Evolutionary conservation across 1,139 yeast species (phyloP).

Genomic region (Geotrichum carabidarum): DNA sequence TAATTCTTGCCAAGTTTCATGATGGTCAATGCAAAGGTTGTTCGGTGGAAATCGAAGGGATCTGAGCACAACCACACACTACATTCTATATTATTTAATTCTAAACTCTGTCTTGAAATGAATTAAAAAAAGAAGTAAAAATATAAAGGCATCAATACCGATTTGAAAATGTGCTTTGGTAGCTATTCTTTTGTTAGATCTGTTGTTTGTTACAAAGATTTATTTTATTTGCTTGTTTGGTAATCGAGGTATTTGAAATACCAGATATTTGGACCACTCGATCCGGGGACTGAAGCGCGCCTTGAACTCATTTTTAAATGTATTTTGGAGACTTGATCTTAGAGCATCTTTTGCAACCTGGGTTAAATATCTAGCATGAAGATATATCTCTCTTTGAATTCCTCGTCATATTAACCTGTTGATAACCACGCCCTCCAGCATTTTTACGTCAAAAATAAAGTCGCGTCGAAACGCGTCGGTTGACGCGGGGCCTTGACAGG

Average conservation of each 20-base stretch:
- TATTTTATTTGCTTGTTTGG: no score
- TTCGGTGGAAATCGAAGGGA: not conserved
- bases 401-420: no score
- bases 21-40: no score
- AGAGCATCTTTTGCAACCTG: not conserved
- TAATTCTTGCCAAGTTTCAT: no score
- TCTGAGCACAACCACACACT: not conserved
- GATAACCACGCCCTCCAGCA: no score
- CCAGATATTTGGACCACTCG: not conserved
- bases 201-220: not conserved
- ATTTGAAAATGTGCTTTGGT: not conserved
- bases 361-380: not conserved
- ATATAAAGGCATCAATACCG: not conserved
- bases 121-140: not conserved
- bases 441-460: not conserved
- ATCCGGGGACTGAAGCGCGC: not conserved
- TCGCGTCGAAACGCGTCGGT: not conserved
- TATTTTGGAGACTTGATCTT: not conserved
- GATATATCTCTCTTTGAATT: no score
- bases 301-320: not conserved
- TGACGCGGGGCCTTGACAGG: not conserved
- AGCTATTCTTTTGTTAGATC: not conserved
- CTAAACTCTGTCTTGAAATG: no score
- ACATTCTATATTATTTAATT: no score
- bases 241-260: not conserved